Conservation (phyloP, 352 stramenopile genomes). For the Globisporangium nagaii region DNA sequence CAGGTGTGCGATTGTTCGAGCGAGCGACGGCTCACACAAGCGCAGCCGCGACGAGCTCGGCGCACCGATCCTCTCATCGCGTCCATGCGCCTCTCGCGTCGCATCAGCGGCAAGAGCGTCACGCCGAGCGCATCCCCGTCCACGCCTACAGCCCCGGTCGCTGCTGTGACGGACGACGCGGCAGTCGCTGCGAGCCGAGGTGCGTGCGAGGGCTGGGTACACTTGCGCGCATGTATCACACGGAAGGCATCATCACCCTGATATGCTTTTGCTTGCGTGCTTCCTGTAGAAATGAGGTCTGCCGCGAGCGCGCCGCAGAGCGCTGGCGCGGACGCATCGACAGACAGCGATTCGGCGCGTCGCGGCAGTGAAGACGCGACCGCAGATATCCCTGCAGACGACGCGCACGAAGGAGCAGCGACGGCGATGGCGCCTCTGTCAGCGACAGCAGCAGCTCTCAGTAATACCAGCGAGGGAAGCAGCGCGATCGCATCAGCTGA, state of each 20-base stretch:
- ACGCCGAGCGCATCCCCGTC: background rate
- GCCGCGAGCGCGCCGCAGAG: background rate
- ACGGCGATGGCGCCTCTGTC: background rate
- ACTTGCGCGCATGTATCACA: too few species aligned
- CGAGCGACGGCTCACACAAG: too few species aligned
- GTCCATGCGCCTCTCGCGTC: background rate
- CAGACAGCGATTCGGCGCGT: background rate
- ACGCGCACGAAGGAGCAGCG: background rate
- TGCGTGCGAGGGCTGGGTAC: background rate
- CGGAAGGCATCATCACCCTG: background rate
- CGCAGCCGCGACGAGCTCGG: too few species aligned
- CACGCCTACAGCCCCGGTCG: background rate
- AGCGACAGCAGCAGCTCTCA: background rate
- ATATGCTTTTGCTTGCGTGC: background rate
- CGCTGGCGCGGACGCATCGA: background rate
- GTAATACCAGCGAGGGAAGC: background rate
- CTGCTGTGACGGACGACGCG: background rate
- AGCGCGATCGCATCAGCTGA: background rate
- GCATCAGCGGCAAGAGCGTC: slow-evolving; percentile 1
- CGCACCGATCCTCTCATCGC: too few species aligned
- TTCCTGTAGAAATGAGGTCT: background rate
- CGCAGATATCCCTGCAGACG: background rate
- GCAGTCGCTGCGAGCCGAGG: background rate
- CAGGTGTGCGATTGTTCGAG: too few species aligned
- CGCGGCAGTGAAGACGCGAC: background rate